Base-by-base conservation (phyloP, 2,329 filamentous ascomycete genomes). In the Aspergillus phoenicis region DNA sequence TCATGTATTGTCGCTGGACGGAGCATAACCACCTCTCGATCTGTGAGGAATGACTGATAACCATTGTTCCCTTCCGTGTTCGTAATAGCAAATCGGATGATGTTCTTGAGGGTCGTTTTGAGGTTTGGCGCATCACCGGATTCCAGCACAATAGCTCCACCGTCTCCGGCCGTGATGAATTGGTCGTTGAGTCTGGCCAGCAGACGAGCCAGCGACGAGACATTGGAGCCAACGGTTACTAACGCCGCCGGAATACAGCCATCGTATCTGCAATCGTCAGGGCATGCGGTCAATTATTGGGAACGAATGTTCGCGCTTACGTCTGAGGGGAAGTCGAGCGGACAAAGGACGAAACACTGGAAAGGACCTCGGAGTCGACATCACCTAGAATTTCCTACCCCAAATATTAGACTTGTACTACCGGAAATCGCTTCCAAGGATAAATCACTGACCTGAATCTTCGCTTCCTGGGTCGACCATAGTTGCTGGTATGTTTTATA, bases 81-180 rank as follows among this genome's bases (percentile, higher is more conserved):
- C 33, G 72, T 74, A 22, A 81, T 74, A 4, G 75, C 75, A 43
- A 68, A 67, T 62, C 78, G 75, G 52, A 81, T 82, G 36, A 82
- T 76, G 58, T 76, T 79, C 62, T 81, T 82, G 64, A 82, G 62
- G 8, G 75, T 74, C 33, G 74, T 78, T 60, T 82, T 82, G 30
- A 82, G 64, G 64, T 80, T 82, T 8, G 76, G 71, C 22, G 77
- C 75, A 66, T 82, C 77, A 11, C 74, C 77, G 13, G 80, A 79
- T 66, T 79, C 78, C 20, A 82, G 66, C 13, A 73, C 68, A 39
- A 82, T 69, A 20, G 81, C 70, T 38, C 73, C 71, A 8, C 75
- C 77, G 58, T 72, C 70, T 39, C 67, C 63, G 8, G 70, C 62
- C 15, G 67, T 62, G 24, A 65, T 71, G 56, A 78, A 65, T 64